Conservation (phyloP, 768 basidiomycete genomes). For the Obba rivulosa region DNA sequence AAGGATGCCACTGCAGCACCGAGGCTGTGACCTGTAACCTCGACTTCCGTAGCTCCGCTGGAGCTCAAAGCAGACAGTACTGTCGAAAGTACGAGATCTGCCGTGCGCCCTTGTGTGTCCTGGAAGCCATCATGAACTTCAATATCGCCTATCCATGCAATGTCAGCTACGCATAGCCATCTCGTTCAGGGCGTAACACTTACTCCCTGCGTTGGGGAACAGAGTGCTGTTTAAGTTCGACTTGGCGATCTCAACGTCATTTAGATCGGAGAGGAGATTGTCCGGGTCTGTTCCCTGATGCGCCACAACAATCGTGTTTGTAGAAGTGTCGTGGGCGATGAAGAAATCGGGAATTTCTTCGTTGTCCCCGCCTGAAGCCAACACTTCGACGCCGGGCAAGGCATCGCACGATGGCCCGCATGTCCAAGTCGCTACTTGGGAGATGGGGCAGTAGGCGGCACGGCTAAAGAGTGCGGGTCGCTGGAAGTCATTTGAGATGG, state of each 20-base stretch:
- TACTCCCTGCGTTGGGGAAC: conserved; percentile 29
- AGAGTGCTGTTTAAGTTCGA: conserved; percentile 29
- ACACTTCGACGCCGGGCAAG: conserved; percentile 16
- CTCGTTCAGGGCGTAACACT: background rate
- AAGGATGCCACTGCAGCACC: conserved; percentile 29
- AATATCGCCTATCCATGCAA: conserved; percentile 9
- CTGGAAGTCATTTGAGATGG: conserved; percentile 11
- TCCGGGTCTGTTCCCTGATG: conserved; percentile 33
- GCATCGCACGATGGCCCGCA: conserved; percentile 24
- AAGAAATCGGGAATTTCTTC: conserved; percentile 18
- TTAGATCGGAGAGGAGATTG: conserved; percentile 21
- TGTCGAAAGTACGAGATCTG: conserved; percentile 21
- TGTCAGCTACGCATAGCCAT: background rate
- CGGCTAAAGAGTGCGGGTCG: conserved; percentile 21
- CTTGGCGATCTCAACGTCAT: conserved; percentile 20
- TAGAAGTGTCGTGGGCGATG: conserved; percentile 28
- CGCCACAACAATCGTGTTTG: conserved; percentile 29
- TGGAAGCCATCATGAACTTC: conserved; percentile 25
- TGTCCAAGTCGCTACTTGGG: conserved; percentile 7
- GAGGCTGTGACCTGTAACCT: conserved; percentile 24
- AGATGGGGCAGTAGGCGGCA: conserved; percentile 21
- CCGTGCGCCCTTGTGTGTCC: conserved; percentile 21
- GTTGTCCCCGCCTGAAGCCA: conserved; percentile 20
- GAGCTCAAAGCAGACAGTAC: conserved; percentile 19
- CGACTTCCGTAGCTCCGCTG: conserved; percentile 21